phyloP scores from a whole-genome alignment of 192 early-diverging fungal species.

The Nowakowskiella sp. region DNA sequence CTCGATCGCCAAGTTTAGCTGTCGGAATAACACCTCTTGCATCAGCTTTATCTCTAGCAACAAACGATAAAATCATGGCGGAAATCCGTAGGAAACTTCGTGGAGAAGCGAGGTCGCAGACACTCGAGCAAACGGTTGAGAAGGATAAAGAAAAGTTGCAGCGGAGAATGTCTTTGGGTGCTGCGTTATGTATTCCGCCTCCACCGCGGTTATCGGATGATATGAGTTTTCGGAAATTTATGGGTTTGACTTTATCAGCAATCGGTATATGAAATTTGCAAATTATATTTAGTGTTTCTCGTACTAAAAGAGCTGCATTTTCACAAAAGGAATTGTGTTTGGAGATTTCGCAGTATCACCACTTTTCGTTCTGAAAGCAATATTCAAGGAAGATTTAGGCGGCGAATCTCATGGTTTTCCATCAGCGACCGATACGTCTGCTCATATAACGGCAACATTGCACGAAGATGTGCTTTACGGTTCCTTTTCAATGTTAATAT shows the following conservation, averaged over 20 bases:
- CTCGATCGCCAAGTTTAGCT: no score
- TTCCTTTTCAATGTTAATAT: conserved; percentile 37
- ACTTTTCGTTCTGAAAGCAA: conserved; percentile 39
- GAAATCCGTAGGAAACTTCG: no score
- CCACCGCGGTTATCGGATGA: conserved; percentile 28
- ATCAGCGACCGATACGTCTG: background rate
- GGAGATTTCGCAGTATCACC: conserved; percentile 53
- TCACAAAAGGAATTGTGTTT: conserved; percentile 28
- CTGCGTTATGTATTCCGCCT: conserved; percentile 36
- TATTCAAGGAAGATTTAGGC: conserved; percentile 16
- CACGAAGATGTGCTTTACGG: conserved; percentile 28
- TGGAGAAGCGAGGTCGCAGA: no score
- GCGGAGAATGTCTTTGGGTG: conserved; percentile 37
- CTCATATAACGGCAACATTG: background rate
- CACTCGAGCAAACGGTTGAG: no score
- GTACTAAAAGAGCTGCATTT: background rate
- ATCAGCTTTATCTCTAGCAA: no score
- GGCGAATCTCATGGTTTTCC: background rate
- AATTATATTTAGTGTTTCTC: background rate
- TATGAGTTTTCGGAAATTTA: conserved; percentile 24
- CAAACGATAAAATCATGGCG: no score
- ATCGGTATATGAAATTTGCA: conserved; percentile 10
- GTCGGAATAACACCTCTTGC: no score
- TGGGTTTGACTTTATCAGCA: conserved; percentile 24
- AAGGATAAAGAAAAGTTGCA: no score